Base-by-base conservation (phyloP, 768 basidiomycete genomes). In the Phaeolepiota aurea region DNA sequence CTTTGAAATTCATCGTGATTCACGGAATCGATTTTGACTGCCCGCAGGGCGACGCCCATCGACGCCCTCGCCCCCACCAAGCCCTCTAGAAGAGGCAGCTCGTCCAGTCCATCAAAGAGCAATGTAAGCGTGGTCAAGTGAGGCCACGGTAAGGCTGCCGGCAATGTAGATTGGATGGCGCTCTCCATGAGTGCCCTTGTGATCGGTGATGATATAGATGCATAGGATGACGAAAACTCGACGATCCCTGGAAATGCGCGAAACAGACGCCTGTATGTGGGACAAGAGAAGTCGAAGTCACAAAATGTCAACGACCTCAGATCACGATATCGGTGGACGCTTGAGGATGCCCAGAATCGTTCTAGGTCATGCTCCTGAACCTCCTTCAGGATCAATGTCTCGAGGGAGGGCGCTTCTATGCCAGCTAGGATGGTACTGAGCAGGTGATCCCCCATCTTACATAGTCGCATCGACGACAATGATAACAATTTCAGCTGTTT, bases 301-400 rank as follows among this genome's bases (percentile, higher is more conserved):
- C 49, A 54, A 41, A 74, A 62, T 19, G 54, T 59, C 34, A 76
- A 57, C 4, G 54, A 55, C 25, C 51, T 55, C 30, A 74, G 52
- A 20, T 54, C 49, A 16, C 58, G 56, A 44, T 68, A 71, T 40
- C 53, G 57, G 3, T 44, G 15, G 7, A 40, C 37, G 39, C 49
- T 45, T 3, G 52, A 47, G 12, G 47, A 36, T 3, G 45, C 39
- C 51, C 59, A 58, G 41, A 74, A 59, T 1, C 47, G 43, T 43
- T 69, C 63, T 1, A 74, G 56, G 44, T 74, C 72, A 23, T 52
- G 49, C 30, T 68, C 62, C 21, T 66, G 64, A 5, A 65, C 52
- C 12, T 59, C 63, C 44, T 72, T 71, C 40, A 75, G 53, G 3
- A 62, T 59, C 32, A 75, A 52, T 9, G 64, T 66, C 18, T 60